These are phyloP conservation scores for Colletotrichum sojae DNA, from an alignment of 2,329 filamentous ascomycete species.

Conservation along the genomic window DNA sequence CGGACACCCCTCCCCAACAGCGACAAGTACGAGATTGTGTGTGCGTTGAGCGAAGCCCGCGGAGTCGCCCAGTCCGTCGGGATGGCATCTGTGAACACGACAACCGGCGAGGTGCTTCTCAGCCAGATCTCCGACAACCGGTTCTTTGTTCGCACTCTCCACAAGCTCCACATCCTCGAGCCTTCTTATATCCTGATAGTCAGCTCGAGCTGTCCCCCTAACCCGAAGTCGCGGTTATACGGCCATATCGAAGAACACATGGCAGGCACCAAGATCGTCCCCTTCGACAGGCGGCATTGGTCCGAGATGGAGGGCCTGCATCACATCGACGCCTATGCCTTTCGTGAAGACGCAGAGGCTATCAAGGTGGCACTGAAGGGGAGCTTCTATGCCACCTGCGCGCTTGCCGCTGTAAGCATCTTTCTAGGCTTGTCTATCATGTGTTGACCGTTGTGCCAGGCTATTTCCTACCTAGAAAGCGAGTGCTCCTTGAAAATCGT, in stretches of 20 bases:
- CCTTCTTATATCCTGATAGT: constrained; percentile 87
- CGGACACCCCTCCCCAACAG: constrained; percentile 58
- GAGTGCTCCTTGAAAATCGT: constrained; percentile 78
- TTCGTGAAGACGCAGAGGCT: constrained; percentile 83
- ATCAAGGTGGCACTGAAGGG: constrained; percentile 84
- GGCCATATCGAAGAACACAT: constrained; percentile 82
- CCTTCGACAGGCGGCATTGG: constrained; percentile 85
- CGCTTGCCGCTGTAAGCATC: constrained; percentile 82
- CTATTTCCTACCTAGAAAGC: constrained; percentile 84
- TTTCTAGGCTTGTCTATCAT: constrained; percentile 11
- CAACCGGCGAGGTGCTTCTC: constrained; percentile 85
- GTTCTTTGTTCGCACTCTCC: constrained; percentile 88
- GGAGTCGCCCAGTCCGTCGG: constrained; percentile 88
- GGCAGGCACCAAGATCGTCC: constrained; percentile 71
- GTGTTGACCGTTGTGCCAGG: constrained; percentile 62
- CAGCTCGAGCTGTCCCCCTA: constrained; percentile 74
- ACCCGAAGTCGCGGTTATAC: constrained; percentile 80
- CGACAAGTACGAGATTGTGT: constrained; percentile 81
- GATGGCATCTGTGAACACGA: constrained; percentile 88
- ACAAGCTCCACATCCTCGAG: constrained; percentile 86
- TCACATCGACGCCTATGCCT: constrained; percentile 84
- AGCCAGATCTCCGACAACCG: constrained; percentile 95
- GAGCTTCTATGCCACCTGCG: constrained; percentile 90
- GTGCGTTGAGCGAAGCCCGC: constrained; percentile 89
- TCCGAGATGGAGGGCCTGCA: constrained; percentile 84